Evolutionary conservation across 1,284 basidiomycete genomes (phyloP).

Genomic region (Caloboletus inedulis): DNA sequence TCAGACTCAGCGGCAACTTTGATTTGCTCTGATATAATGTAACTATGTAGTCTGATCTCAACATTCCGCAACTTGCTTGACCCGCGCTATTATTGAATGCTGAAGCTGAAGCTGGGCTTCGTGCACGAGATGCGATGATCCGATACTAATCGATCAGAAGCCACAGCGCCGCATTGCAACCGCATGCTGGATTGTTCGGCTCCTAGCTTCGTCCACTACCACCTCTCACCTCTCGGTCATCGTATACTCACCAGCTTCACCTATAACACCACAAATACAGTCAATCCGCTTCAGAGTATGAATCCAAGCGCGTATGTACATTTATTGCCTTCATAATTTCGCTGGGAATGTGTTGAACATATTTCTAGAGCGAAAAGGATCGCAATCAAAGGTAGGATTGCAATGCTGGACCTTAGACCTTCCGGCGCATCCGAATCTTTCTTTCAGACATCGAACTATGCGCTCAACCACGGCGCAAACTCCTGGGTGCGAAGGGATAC

Average conservation of each 20-base stretch:
- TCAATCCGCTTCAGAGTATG: not conserved
- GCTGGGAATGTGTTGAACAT: not conserved
- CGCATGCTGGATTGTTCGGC: not conserved
- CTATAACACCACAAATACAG: not conserved
- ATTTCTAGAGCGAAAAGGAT: not conserved
- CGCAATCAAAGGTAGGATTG: not conserved
- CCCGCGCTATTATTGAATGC: no score
- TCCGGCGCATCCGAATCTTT: not conserved
- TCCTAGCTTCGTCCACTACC: not conserved
- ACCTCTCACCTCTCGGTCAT: not conserved
- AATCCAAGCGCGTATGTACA: not conserved
- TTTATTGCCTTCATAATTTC: not conserved
- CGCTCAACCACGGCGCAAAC: not conserved
- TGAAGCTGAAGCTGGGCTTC: no score
- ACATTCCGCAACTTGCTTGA: no score
- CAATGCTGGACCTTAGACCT: not conserved
- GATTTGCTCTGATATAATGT: no score
- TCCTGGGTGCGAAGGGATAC: not conserved
- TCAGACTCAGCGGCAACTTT: not conserved
- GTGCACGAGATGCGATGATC: no score
- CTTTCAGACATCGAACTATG: conserved; percentile 8
- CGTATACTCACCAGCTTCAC: not conserved
- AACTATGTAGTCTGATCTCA: no score
- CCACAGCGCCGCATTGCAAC: no score
- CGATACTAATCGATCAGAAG: no score